Conservation (phyloP, 2,329 filamentous ascomycete species). For the Gnomoniopsis sp. region DNA sequence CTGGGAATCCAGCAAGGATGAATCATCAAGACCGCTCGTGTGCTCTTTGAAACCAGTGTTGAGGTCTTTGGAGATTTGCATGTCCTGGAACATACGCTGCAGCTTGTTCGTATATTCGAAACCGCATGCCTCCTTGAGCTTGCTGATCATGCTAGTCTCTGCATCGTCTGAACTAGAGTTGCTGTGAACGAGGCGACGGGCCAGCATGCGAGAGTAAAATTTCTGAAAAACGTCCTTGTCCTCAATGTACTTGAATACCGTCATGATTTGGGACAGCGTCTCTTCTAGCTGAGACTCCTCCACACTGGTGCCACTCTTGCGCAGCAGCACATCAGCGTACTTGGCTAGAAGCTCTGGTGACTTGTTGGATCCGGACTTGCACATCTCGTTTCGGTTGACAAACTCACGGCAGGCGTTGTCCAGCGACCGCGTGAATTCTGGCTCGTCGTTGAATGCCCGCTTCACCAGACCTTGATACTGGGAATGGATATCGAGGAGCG, state of each 20-base stretch:
- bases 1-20: slow-evolving; percentile 74
- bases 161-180: slow-evolving; percentile 96
- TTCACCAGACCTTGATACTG: slow-evolving; percentile 91
- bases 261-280: slow-evolving; percentile 91
- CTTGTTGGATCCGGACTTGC: slow-evolving; percentile 87
- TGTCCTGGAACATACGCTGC: slow-evolving; percentile 99
- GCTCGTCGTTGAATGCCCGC: slow-evolving; percentile 88
- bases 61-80: slow-evolving; percentile 97
- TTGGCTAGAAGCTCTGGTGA: slow-evolving; percentile 94
- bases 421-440: slow-evolving; percentile 91
- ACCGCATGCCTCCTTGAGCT: slow-evolving; percentile 96
- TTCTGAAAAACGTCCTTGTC: slow-evolving; percentile 99
- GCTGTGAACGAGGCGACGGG: slow-evolving; percentile 88
- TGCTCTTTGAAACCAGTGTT: slow-evolving; percentile 86
- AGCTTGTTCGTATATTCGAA: slow-evolving; percentile 99
- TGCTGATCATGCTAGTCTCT: slow-evolving; percentile 99
- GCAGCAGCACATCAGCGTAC: slow-evolving; percentile 88
- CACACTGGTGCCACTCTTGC: slow-evolving; percentile 87
- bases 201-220: slow-evolving; percentile 96
- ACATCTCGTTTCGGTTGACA: slow-evolving; percentile 95
- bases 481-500: slow-evolving; percentile 88
- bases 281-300: slow-evolving; percentile 93
- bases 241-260: slow-evolving; percentile 99
- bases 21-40: slow-evolving; percentile 60
- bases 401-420: slow-evolving; percentile 98